Evolutionary conservation across 2,329 filamentous ascomycete species (phyloP).

Genomic region (Pyrenophora teres): DNA sequence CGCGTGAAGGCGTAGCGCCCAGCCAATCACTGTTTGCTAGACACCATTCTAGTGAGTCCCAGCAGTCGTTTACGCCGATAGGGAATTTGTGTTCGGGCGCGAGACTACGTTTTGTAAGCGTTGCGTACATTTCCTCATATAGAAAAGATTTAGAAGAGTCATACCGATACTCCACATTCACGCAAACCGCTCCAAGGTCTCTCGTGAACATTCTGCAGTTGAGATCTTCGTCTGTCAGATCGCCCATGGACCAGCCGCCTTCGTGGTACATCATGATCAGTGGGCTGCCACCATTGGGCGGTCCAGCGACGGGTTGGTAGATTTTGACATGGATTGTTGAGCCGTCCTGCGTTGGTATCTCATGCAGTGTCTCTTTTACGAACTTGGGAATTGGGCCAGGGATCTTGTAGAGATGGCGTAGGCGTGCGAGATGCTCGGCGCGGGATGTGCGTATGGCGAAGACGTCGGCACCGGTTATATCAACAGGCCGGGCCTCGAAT

Average conservation of each 20-base stretch:
- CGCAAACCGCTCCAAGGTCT: slow-evolving; percentile 49
- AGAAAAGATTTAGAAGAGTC: background rate
- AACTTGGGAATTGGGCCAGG: slow-evolving; percentile 35
- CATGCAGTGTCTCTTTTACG: slow-evolving; percentile 36
- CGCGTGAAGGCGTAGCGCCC: slow-evolving; percentile 49
- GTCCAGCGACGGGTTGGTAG: slow-evolving; percentile 31
- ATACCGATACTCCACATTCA: slow-evolving; percentile 57
- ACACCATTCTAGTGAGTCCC: slow-evolving; percentile 54
- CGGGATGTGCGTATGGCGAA: slow-evolving; percentile 25
- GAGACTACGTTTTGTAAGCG: slow-evolving; percentile 38
- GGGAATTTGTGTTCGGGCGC: slow-evolving; percentile 60
- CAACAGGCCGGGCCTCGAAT: slow-evolving; percentile 29
- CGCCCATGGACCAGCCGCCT: slow-evolving; percentile 53
- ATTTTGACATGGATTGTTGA: slow-evolving; percentile 31
- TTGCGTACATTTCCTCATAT: background rate
- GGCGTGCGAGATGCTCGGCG: slow-evolving; percentile 32
- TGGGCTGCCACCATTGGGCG: slow-evolving; percentile 29
- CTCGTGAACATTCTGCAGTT: slow-evolving; percentile 49
- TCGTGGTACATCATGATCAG: slow-evolving; percentile 49
- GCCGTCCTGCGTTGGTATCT: slow-evolving; percentile 34
- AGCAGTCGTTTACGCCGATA: slow-evolving; percentile 54
- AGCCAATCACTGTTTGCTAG: slow-evolving; percentile 36
- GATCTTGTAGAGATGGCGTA: slow-evolving; percentile 40
- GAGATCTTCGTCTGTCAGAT: slow-evolving; percentile 50
- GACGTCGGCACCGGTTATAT: slow-evolving; percentile 25